Evolutionary conservation across 148 eudicot species (phyloP).

Genomic region (Fagopyrum esculentum): DNA sequence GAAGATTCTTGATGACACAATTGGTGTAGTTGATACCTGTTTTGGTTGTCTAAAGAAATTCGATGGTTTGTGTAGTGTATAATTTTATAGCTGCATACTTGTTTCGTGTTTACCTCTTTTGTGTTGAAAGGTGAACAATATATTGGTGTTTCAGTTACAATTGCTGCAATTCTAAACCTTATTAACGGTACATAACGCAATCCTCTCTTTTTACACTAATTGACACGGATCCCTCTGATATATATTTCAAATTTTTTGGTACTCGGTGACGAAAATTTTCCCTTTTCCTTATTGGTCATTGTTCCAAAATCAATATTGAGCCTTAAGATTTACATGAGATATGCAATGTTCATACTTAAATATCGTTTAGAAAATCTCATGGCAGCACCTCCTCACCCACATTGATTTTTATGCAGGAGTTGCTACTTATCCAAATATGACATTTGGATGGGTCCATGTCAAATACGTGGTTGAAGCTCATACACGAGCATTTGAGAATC

Average conservation of each 20-base stretch:
- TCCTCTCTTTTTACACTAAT: not conserved
- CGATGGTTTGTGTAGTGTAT: too few relatives aligned
- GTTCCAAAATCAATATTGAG: not conserved
- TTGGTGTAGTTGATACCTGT: too few relatives aligned
- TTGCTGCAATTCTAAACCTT: conserved; percentile 19
- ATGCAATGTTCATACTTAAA: not conserved
- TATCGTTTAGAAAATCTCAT: not conserved
- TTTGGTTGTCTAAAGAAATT: too few relatives aligned
- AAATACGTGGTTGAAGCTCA: conserved; percentile 53
- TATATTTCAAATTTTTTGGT: not conserved
- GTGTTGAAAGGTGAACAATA: too few relatives aligned
- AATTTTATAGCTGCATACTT: too few relatives aligned
- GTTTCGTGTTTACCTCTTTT: too few relatives aligned
- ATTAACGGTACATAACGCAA: not conserved
- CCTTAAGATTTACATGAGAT: not conserved
- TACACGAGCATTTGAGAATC: conserved; percentile 42
- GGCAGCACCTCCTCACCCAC: not conserved
- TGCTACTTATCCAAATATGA: conserved; percentile 13
- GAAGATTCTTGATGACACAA: too few relatives aligned
- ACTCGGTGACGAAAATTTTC: not conserved
- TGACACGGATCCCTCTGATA: not conserved
- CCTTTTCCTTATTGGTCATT: not conserved
- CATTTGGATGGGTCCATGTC: conserved; percentile 35
- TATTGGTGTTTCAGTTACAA: too few relatives aligned
- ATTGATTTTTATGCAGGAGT: conserved; percentile 30